Evolutionary conservation across 2,329 filamentous ascomycete species (phyloP), one percentile per base, ranked within the genome.

Genomic region (Coniochaeta sp.): DNA sequence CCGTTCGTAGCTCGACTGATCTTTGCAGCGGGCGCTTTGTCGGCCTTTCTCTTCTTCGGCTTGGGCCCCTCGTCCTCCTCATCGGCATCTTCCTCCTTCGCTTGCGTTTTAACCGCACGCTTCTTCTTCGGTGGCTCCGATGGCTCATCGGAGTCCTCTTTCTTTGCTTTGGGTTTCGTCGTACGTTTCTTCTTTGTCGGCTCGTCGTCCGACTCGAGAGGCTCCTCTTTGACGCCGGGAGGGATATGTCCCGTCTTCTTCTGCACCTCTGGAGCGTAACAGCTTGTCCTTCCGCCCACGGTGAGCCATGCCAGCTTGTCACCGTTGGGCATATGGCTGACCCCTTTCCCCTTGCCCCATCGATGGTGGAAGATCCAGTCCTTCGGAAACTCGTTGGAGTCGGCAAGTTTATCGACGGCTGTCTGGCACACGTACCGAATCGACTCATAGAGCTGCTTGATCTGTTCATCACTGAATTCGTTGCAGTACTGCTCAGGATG

Each of bases 401-500:
- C 91, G 2, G 83, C 90, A 6, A 96, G 77, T 24, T 84, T 75
- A 48, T 88, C 88, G 18, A 92, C 84, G 0, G 92, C 89, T 1
- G 83, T 86, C 53, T 85, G 79, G 65, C 90, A 96, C 8, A 99
- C 86, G 56, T 88, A 83, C 53, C 86, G 77, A 40, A 96, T 84
- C 0, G 85, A 79, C 8, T 83, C 74, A 66, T 94, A 85, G 2
- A 99, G 74, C 33, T 74, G 76, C 57, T 80, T 77, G 56, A 95
- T 81, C 65, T 96, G 86, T 0, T 71, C 77, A 28, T 88, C 82
- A 55, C 67, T 76, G 58, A 97, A 87, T 0, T 88, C 87, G 62
- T 96, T 85, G 68, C 86, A 90, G 70, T 95, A 95, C 65, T 96
- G 90, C 66, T 96, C 92, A 0, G 94, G 94, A 59, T 99, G 92